Evolutionary conservation across 2,329 filamentous ascomycete genomes (phyloP).

Genomic region (Tolypocladium nubicola): DNA sequence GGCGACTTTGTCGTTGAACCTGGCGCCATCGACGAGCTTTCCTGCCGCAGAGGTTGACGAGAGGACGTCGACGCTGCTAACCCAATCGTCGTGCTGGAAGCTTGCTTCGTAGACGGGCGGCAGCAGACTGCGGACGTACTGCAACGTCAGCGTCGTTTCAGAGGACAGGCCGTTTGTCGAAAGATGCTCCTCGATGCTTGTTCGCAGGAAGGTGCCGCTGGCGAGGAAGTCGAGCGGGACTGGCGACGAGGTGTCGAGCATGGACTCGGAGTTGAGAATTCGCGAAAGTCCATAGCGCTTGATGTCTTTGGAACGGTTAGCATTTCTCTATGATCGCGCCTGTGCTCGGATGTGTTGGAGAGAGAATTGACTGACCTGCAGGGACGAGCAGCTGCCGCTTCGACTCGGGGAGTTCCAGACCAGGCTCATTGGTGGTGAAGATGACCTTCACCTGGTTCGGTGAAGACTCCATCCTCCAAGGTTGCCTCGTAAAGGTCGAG

Average conservation of each 20-base stretch:
- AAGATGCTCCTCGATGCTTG: conserved; percentile 85
- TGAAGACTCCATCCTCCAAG: conserved; percentile 23
- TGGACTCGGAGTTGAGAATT: conserved; percentile 61
- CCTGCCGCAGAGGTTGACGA: conserved; percentile 55
- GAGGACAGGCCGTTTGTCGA: conserved; percentile 76
- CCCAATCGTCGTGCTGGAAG: conserved; percentile 97
- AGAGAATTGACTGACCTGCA: conserved; percentile 30
- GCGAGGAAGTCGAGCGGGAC: conserved; percentile 90
- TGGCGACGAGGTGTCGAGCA: conserved; percentile 54
- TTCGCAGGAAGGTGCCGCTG: conserved; percentile 84
- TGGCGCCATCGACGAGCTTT: conserved; percentile 24
- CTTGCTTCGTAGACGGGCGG: conserved; percentile 83
- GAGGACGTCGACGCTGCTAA: conserved; percentile 75
- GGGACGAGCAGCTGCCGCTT: conserved; percentile 54
- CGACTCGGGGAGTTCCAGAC: conserved; percentile 51
- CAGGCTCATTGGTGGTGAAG: conserved; percentile 53
- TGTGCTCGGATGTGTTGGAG: not conserved
- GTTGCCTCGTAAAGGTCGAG: conserved; percentile 1
- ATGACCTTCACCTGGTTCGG: conserved; percentile 53
- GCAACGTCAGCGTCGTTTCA: conserved; percentile 76
- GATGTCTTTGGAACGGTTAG: conserved; percentile 37
- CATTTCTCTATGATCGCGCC: not conserved
- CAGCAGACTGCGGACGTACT: conserved; percentile 87
- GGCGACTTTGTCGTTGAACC: conserved; percentile 50
- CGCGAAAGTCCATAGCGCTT: conserved; percentile 61